Percentiles rank a stretch among this genome's conserved stretches.
Conservation (phyloP, 2,329 filamentous ascomycete species). For the Fusarium equiseti region DNA sequence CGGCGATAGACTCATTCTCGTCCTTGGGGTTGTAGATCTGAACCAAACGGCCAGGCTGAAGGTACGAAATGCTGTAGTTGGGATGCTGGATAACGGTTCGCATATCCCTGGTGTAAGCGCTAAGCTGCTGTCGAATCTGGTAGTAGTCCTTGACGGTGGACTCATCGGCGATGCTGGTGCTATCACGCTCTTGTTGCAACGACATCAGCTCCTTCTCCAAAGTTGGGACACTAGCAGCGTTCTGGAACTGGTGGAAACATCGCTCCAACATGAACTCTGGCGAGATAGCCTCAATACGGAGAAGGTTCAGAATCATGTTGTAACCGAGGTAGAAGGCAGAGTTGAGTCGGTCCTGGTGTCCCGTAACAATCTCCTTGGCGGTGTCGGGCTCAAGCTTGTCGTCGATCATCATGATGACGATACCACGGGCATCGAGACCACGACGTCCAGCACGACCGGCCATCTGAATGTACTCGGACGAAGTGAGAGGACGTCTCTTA, state of each 20-base stretch:
- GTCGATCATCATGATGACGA: conserved; percentile 99
- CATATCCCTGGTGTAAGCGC: conserved; percentile 89
- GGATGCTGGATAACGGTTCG: conserved; percentile 92
- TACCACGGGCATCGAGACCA: conserved; percentile 96
- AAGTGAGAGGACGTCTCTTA: conserved; percentile 83
- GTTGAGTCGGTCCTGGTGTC: conserved; percentile 96
- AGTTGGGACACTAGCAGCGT: conserved; percentile 84
- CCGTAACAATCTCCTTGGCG: conserved; percentile 95
- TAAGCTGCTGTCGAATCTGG: conserved; percentile 85
- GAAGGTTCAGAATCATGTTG: conserved; percentile 98
- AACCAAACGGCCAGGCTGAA: conserved; percentile 89
- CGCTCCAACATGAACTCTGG: conserved; percentile 99
- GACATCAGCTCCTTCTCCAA: conserved; percentile 86
- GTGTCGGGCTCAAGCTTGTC: conserved; percentile 94
- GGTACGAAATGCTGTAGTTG: conserved; percentile 83
- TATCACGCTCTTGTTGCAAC: conserved; percentile 79
- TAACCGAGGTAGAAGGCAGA: conserved; percentile 98
- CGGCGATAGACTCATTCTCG: conserved; percentile 55
- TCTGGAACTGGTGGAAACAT: conserved; percentile 99
- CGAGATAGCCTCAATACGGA: conserved; percentile 98
- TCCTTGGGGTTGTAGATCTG: conserved; percentile 79
- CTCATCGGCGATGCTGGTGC: conserved; percentile 86
- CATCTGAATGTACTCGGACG: conserved; percentile 99
- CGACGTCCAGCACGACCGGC: conserved; percentile 95
- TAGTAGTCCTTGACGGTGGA: conserved; percentile 93